These are phyloP conservation scores for Colletotrichum chrysophilum DNA, from an alignment of 2,329 filamentous ascomycete species.

Conservation along the genomic window DNA sequence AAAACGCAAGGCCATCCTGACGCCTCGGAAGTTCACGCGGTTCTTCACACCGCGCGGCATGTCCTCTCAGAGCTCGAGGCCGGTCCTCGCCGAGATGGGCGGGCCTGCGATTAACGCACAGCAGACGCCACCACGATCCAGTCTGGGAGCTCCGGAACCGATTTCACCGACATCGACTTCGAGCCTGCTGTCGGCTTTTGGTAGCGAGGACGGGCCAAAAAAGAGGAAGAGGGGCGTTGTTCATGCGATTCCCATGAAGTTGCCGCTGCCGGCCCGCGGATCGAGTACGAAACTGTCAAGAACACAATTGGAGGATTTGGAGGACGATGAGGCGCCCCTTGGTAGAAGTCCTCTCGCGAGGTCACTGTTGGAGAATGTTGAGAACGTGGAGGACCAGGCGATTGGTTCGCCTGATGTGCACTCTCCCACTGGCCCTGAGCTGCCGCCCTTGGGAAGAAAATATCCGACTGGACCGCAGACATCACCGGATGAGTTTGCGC, in stretches of 20 bases:
- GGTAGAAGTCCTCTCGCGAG: constrained; percentile 7
- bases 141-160: not conserved
- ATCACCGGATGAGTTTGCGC: constrained; percentile 10
- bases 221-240: constrained; percentile 21
- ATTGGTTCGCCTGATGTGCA: constrained; percentile 1
- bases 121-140: constrained; percentile 16
- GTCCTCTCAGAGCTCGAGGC: constrained; percentile 40
- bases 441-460: not conserved
- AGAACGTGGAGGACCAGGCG: not conserved
- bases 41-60: constrained; percentile 59
- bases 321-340: not conserved
- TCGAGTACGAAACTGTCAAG: constrained; percentile 2
- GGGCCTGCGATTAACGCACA: constrained; percentile 39
- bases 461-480: not conserved
- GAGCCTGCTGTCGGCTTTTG: constrained; percentile 7
- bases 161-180: constrained; percentile 6
- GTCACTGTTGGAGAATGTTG: not conserved
- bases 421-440: not conserved
- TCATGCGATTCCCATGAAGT: constrained; percentile 15
- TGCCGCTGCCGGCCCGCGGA: constrained; percentile 1
- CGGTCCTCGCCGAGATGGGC: constrained; percentile 45
- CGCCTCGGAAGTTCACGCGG: constrained; percentile 56
- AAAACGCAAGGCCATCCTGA: constrained; percentile 55
- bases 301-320: not conserved
- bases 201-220: constrained; percentile 13